phyloP scores from a whole-genome alignment of 305 asterid genomes.

The Fraxinus baroniana region DNA sequence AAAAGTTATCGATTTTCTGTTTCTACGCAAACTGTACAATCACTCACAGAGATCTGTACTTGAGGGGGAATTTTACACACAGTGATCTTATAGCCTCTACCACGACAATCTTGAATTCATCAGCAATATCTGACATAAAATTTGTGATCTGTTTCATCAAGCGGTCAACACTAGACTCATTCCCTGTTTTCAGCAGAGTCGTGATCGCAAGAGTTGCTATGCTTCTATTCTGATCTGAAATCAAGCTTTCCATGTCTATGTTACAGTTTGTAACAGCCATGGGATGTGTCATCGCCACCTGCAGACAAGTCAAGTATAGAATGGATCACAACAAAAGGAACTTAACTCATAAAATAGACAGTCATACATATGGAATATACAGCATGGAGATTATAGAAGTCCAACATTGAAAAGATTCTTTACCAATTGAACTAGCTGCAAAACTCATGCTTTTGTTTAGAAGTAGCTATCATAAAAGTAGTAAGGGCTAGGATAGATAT shows the following conservation, averaged over 20 bases:
- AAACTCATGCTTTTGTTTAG: background rate
- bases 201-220: constrained; percentile 99
- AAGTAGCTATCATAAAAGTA: background rate
- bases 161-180: constrained; percentile 95
- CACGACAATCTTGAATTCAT: constrained; percentile 98
- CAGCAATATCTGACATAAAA: constrained; percentile 99
- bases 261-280: constrained; percentile 95
- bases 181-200: constrained; percentile 95
- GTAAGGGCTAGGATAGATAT: background rate
- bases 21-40: constrained; percentile 19
- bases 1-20: constrained; percentile 8
- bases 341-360: background rate
- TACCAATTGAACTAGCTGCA: background rate
- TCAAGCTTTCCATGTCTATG: constrained; percentile 98
- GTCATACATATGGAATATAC: background rate
- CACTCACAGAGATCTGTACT: constrained; percentile 95
- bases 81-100: constrained; percentile 96
- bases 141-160: constrained; percentile 95
- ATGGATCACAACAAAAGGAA: constrained; percentile 15
- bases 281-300: constrained; percentile 99
- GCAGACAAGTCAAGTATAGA: constrained; percentile 32
- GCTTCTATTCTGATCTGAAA: constrained; percentile 97
- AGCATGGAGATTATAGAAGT: background rate
- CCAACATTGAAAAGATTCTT: constrained; percentile 9
- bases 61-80: constrained; percentile 96